These are phyloP conservation scores for Helotiales sp. DNA, from an alignment of 2,329 filamentous ascomycete species.

Conservation along the genomic window DNA sequence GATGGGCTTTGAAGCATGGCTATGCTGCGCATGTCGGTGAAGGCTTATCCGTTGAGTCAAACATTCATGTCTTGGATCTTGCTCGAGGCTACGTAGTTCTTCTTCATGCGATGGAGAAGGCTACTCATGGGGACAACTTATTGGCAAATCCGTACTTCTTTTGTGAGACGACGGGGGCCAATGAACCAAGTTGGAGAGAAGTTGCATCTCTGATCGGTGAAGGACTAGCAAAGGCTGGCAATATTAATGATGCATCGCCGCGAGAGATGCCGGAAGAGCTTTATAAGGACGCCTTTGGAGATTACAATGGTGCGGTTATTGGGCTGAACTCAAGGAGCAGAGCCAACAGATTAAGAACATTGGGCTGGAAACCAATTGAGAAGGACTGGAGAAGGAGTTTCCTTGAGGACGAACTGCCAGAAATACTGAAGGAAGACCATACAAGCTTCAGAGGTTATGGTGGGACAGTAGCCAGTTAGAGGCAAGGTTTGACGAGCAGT, in stretches of 20 bases:
- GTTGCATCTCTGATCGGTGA: constrained; percentile 35
- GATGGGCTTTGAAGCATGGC: constrained; percentile 49
- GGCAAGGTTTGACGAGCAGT: too few relatives aligned
- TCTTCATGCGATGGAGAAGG: too few relatives aligned
- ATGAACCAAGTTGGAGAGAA: too few relatives aligned
- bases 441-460: too few relatives aligned
- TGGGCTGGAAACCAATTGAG: constrained; percentile 47
- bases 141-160: too few relatives aligned
- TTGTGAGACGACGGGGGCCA: too few relatives aligned
- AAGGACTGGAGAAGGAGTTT: constrained; percentile 29
- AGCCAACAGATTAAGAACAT: constrained; percentile 41
- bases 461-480: too few relatives aligned
- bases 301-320: constrained; percentile 38
- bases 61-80: too few relatives aligned
- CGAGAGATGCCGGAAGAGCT: constrained; percentile 37
- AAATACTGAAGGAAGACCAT: too few relatives aligned
- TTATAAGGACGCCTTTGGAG: constrained; percentile 27
- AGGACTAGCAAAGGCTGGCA: constrained; percentile 39
- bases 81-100: too few relatives aligned
- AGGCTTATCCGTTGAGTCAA: constrained; percentile 31
- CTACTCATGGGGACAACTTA: too few relatives aligned
- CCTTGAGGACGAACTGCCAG: too few relatives aligned
- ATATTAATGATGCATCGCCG: constrained; percentile 39
- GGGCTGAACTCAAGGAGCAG: constrained; percentile 44
- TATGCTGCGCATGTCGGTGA: constrained; percentile 45